Evolutionary conservation across 2,329 filamentous ascomycete genomes (phyloP), one percentile per base, ranked within the genome.

Genomic region (Colletotrichum scovillei): DNA sequence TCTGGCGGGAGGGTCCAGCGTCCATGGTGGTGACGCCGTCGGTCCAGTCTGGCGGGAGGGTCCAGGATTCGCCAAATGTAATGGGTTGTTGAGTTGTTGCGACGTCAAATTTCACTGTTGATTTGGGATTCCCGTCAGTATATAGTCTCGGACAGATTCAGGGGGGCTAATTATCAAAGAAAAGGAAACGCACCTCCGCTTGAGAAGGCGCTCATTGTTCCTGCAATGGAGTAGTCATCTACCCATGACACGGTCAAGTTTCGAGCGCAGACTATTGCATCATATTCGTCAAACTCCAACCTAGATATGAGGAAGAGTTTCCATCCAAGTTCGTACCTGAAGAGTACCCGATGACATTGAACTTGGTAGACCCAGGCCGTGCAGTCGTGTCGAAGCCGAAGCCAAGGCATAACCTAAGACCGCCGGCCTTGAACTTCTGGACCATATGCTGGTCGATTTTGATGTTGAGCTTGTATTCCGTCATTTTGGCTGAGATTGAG

Each of bases 381-480:
- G 60, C 60, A 22, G 52, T 56, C 30, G 63, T 56, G 9, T 65
- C 63, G 9, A 65, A 65, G 32, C 63, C 63, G 14, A 65, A 65
- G 30, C 49, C 63, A 7, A 65, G 63, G 16, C 63, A 65, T 38
- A 65, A 35, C 32, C 55, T 65, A 6, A 55, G 52, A 8, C 63
- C 63, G 9, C 63, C 24, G 30, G 49, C 38, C 7, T 65, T 56
- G 63, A 65, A 65, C 22, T 55, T 42, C 8, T 52, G 19, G 5
- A 65, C 49, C 46, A 22, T 56, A 30, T 65, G 42, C 16, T 38
- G 26, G 52, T 65, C 63, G 22, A 65, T 65, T 3, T 32, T 55
- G 8, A 65, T 56, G 63, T 56, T 30, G 30, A 65, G 49, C n/a
- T 65, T 55, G 8, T 55, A 65, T 42, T 65, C 63, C n/a, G 63